Conservation (phyloP, 2,329 filamentous ascomycete genomes). For the Colletotrichum musicola region DNA sequence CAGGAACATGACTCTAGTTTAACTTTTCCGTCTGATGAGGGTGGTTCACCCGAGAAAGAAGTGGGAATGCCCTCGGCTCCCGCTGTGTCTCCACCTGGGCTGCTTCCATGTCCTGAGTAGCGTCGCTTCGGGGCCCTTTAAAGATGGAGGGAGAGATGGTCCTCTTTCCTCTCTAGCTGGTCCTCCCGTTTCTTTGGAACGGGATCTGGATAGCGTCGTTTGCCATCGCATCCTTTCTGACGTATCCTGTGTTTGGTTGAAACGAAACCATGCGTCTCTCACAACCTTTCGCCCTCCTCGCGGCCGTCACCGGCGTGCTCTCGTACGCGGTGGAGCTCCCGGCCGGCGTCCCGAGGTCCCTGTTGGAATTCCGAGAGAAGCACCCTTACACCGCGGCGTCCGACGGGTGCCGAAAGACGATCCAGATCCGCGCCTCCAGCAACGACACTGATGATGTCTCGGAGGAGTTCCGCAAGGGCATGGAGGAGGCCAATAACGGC, state of each 20-base stretch:
- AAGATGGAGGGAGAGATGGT: constrained; percentile 6
- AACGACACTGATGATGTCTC: constrained; percentile 70
- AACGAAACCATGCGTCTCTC: constrained; percentile 21
- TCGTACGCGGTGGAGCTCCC: constrained; percentile 34
- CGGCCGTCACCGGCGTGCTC: constrained; percentile 22
- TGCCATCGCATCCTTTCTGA: constrained; percentile 22
- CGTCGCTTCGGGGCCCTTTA: constrained; percentile 12
- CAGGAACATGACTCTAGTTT: constrained; percentile 4
- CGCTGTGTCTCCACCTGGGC: constrained; percentile 13
- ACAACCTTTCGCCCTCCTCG: constrained; percentile 13
- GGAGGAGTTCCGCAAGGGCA: constrained; percentile 65
- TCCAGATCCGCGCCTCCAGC: constrained; percentile 50
- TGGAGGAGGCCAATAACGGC: constrained; percentile 69
- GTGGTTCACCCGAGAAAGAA: constrained; percentile 28
- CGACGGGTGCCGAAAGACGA: constrained; percentile 30
- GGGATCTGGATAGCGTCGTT: constrained; percentile 17
- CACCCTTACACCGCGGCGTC: constrained; percentile 33
- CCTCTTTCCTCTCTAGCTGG: background rate
- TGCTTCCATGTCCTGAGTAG: background rate
- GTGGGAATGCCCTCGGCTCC: constrained; percentile 29
- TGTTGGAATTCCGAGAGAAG: constrained; percentile 38
- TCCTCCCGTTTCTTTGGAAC: background rate
- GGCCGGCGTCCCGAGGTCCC: constrained; percentile 35
- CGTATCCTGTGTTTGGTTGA: background rate
- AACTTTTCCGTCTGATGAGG: constrained; percentile 33